Evolutionary conservation across 257 asterid genomes (phyloP).

Genomic region (Echites panduratus): DNA sequence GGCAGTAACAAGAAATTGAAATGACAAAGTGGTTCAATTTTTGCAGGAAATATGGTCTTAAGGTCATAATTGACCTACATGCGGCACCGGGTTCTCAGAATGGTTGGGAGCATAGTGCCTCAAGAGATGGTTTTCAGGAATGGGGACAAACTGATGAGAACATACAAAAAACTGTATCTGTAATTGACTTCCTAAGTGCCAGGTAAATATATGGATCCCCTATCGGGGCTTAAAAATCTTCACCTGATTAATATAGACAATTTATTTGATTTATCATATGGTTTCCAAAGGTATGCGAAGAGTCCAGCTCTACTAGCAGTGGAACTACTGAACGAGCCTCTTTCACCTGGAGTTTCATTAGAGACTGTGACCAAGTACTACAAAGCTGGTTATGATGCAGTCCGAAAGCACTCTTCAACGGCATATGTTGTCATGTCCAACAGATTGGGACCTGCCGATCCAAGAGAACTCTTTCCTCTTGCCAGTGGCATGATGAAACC

Average conservation of each 20-base stretch:
- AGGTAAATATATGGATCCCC: constrained; percentile 16
- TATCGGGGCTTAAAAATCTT: neutral
- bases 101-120: constrained; percentile 56
- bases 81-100: constrained; percentile 84
- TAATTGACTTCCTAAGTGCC: constrained; percentile 41
- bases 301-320: constrained; percentile 58
- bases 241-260: too few species aligned
- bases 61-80: constrained; percentile 60
- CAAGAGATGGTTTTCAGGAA: constrained; percentile 62
- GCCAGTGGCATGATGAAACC: constrained; percentile 38
- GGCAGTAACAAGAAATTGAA: too few species aligned
- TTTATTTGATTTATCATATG: too few species aligned
- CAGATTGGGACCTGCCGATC: constrained; percentile 40
- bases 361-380: constrained; percentile 35
- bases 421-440: constrained; percentile 54
- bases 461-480: constrained; percentile 40
- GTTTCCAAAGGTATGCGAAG: constrained; percentile 40
- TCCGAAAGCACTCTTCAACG: constrained; percentile 39
- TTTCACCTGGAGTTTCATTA: constrained; percentile 44
- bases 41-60: constrained; percentile 58
- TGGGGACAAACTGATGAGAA: constrained; percentile 59
- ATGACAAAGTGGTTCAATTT: too few species aligned
- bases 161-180: constrained; percentile 50
- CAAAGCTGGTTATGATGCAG: constrained; percentile 24
- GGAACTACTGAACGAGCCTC: constrained; percentile 66